A percentile compares a stretch with the other conserved stretches of the same genome.
Conservation (phyloP, 371 early-diverging fungal genomes). For the Mortierella sp. region DNA sequence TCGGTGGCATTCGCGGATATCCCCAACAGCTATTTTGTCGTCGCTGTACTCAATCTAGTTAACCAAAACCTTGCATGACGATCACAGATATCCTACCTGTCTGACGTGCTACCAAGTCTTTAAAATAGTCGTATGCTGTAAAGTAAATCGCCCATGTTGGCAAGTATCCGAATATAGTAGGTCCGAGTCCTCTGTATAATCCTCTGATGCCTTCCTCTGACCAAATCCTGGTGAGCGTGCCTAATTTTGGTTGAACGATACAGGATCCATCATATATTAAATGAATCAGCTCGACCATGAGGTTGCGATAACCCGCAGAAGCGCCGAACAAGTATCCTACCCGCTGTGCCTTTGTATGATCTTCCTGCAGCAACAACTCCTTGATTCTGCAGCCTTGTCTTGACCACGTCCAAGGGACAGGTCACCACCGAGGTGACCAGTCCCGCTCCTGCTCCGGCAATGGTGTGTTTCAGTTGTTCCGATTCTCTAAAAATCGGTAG, state of each 20-base stretch:
- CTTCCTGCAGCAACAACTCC: constrained; percentile 60
- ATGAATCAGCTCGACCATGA: too few relatives aligned
- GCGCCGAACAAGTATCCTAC: constrained; percentile 9
- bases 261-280: too few relatives aligned
- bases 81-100: constrained; percentile 16
- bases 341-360: constrained; percentile 55
- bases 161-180: constrained; percentile 89
- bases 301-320: too few relatives aligned
- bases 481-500: constrained; percentile 53
- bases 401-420: constrained; percentile 95
- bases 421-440: constrained; percentile 85
- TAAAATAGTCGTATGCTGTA: constrained; percentile 78
- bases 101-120: constrained; percentile 57
- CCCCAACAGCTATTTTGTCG: too few relatives aligned
- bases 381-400: constrained; percentile 95
- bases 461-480: constrained; percentile 79
- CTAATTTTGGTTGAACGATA: constrained; percentile 31
- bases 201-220: constrained; percentile 89
- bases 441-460: constrained; percentile 89
- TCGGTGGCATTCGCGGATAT: too few relatives aligned
- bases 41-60: too few relatives aligned
- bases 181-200: constrained; percentile 90
- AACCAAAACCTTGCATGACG: background rate
- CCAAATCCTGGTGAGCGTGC: constrained; percentile 81
- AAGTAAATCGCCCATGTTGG: constrained; percentile 96